These are phyloP conservation scores for Penicillium sclerotigenum DNA, from an alignment of 2,329 filamentous ascomycete species.

Conservation along the genomic window DNA sequence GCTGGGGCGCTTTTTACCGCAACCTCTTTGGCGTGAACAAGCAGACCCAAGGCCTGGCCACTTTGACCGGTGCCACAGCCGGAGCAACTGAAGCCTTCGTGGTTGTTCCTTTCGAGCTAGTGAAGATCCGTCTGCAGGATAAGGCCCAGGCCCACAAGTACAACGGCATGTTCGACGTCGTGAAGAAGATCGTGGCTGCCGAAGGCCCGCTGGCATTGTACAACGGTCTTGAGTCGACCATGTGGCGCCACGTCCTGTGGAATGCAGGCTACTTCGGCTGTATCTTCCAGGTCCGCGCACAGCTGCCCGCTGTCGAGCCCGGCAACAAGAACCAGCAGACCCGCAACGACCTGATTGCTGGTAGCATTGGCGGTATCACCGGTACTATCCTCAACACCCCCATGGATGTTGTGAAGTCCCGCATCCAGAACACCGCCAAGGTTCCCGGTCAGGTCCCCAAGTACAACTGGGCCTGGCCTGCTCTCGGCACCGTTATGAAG, in stretches of 20 bases:
- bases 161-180: conserved; percentile 53
- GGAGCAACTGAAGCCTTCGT: conserved; percentile 96
- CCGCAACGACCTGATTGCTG: conserved; percentile 81
- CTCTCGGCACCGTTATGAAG: conserved; percentile 78
- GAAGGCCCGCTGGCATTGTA: conserved; percentile 88
- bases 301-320: conserved; percentile 71
- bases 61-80: conserved; percentile 89
- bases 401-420: conserved; percentile 95
- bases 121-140: conserved; percentile 98
- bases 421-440: conserved; percentile 91
- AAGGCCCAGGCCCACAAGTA: conserved; percentile 80
- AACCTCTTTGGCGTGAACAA: conserved; percentile 77
- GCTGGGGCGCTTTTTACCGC: conserved; percentile 94
- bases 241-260: conserved; percentile 95
- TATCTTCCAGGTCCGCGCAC: conserved; percentile 90
- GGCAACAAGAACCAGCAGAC: conserved; percentile 74
- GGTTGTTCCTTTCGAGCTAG: conserved; percentile 94
- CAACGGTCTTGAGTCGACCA: conserved; percentile 91
- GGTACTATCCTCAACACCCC: conserved; percentile 94
- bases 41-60: conserved; percentile 87
- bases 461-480: conserved; percentile 98
- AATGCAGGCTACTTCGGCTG: conserved; percentile 97
- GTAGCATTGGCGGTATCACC: conserved; percentile 80
- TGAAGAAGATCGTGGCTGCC: conserved; percentile 67
- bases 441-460: conserved; percentile 78